These are phyloP conservation scores for Hanseniaspora lindneri DNA, from an alignment of 805 yeast species.

Conservation along the genomic window DNA sequence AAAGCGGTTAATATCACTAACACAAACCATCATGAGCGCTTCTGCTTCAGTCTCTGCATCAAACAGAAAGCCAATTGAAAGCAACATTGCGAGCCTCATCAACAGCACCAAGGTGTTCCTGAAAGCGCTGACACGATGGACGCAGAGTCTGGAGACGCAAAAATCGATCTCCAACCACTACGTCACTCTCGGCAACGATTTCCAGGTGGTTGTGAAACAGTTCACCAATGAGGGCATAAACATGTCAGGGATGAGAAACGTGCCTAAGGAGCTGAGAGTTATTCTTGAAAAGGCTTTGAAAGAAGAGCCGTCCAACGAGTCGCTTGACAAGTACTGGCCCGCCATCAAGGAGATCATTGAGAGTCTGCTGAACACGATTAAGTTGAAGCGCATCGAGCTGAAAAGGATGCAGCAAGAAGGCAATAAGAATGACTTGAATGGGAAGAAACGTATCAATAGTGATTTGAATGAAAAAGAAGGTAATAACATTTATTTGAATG, in stretches of 20 bases:
- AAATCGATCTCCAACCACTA: slow-evolving; percentile 79
- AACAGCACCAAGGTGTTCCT: slow-evolving; percentile 80
- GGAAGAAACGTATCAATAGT: too few relatives aligned
- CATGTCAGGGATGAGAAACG: slow-evolving; percentile 76
- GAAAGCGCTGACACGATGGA: slow-evolving; percentile 86
- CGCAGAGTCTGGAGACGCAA: slow-evolving; percentile 65
- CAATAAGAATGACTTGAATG: too few relatives aligned
- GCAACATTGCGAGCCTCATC: slow-evolving; percentile 63
- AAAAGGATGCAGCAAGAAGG: slow-evolving; percentile 20
- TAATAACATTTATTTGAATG: too few relatives aligned
- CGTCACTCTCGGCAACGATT: slow-evolving; percentile 87
- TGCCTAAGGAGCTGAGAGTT: slow-evolving; percentile 66
- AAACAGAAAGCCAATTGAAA: slow-evolving; percentile 46
- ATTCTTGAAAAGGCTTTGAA: slow-evolving; percentile 80
- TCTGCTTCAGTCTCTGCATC: slow-evolving; percentile 10
- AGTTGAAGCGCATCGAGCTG: slow-evolving; percentile 54
- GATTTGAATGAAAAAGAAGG: too few relatives aligned
- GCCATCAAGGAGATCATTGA: slow-evolving; percentile 77
- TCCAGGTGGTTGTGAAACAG: slow-evolving; percentile 71
- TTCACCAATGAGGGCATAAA: slow-evolving; percentile 70
- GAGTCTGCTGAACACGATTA: slow-evolving; percentile 62
- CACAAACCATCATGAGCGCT: slow-evolving; percentile 3
- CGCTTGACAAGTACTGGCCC: slow-evolving; percentile 70
- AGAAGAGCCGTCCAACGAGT: slow-evolving; percentile 71
- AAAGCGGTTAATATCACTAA: too few relatives aligned